Evolutionary conservation across 2,329 filamentous ascomycete genomes (phyloP).

Genomic region (Fusarium begoniae): DNA sequence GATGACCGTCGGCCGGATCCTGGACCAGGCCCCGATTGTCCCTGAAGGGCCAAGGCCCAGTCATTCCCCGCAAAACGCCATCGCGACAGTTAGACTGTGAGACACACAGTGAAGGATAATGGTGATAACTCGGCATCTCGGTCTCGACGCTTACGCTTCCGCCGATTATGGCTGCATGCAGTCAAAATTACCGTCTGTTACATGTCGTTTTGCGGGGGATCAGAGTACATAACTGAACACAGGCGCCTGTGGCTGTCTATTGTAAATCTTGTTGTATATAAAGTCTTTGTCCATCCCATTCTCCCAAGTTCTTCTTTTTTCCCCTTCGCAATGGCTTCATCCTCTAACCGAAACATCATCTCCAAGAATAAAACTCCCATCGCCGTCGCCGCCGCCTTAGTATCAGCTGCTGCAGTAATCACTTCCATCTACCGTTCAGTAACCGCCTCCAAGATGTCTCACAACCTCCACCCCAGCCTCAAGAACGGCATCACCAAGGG

Average conservation of each 20-base stretch:
- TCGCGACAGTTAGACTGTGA: background rate
- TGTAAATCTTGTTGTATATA: slow-evolving; percentile 6
- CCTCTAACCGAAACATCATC: slow-evolving; percentile 22
- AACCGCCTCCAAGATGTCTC: slow-evolving; percentile 30
- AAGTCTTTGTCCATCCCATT: background rate
- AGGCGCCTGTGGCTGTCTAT: background rate
- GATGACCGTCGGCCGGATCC: slow-evolving; percentile 20
- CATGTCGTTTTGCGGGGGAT: slow-evolving; percentile 9
- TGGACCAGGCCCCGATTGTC: background rate
- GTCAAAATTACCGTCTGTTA: slow-evolving; percentile 22
- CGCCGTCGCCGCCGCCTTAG: slow-evolving; percentile 32
- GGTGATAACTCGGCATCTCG: slow-evolving; percentile 44
- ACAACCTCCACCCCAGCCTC: slow-evolving; percentile 66
- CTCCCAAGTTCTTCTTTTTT: background rate
- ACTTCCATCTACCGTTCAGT: slow-evolving; percentile 31
- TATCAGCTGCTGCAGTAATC: slow-evolving; percentile 36
- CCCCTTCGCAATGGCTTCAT: slow-evolving; percentile 21
- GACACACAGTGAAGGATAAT: background rate
- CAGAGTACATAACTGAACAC: slow-evolving; percentile 17
- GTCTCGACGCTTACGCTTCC: slow-evolving; percentile 13
- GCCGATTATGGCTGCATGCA: slow-evolving; percentile 17
- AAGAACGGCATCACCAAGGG: slow-evolving; percentile 70
- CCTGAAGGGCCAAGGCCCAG: background rate
- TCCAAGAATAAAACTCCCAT: slow-evolving; percentile 33
- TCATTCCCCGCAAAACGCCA: slow-evolving; percentile 30